Percentiles rank a stretch among this genome's conserved stretches.
Evolutionary conservation across 257 asterid species (phyloP).

Genomic region (Coffea eugenioides): DNA sequence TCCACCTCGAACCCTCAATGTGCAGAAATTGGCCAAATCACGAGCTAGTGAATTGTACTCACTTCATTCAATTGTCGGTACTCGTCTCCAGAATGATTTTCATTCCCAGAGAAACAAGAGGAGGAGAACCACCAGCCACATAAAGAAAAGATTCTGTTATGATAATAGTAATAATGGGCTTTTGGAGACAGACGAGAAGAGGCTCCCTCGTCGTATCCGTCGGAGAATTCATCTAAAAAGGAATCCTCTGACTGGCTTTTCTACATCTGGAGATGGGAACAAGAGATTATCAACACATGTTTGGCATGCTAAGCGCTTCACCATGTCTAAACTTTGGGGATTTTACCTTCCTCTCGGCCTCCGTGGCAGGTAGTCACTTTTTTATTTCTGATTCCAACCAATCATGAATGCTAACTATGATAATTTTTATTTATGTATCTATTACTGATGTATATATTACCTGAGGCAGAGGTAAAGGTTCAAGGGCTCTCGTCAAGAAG

Average conservation of each 20-base stretch:
- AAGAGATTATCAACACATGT: conserved; percentile 85
- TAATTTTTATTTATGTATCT: neutral
- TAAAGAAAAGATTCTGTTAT: conserved; percentile 37
- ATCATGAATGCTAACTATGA: neutral
- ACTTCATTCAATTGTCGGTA: conserved; percentile 62
- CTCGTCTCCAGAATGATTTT: conserved; percentile 60
- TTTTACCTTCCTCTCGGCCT: conserved; percentile 75
- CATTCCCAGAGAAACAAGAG: conserved; percentile 68
- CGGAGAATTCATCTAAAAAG: conserved; percentile 65
- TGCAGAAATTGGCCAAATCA: conserved; percentile 70
- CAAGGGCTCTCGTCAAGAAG: conserved; percentile 76
- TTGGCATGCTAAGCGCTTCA: conserved; percentile 94
- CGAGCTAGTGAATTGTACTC: conserved; percentile 70
- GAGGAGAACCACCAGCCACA: conserved; percentile 76
- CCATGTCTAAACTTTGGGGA: conserved; percentile 78
- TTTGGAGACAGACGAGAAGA: conserved; percentile 32
- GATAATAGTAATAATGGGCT: conserved; percentile 21
- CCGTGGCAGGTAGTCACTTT: conserved; percentile 63
- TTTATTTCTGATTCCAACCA: neutral
- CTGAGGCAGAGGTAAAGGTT: conserved; percentile 77
- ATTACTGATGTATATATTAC: conserved; percentile 11
- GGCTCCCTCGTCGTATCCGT: conserved; percentile 58
- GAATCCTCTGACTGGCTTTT: conserved; percentile 58
- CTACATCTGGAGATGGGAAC: conserved; percentile 76
- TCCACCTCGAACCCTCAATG: conserved; percentile 64